Conservation (phyloP, 306 rosid genomes). For the Prinsepia uniflora region DNA sequence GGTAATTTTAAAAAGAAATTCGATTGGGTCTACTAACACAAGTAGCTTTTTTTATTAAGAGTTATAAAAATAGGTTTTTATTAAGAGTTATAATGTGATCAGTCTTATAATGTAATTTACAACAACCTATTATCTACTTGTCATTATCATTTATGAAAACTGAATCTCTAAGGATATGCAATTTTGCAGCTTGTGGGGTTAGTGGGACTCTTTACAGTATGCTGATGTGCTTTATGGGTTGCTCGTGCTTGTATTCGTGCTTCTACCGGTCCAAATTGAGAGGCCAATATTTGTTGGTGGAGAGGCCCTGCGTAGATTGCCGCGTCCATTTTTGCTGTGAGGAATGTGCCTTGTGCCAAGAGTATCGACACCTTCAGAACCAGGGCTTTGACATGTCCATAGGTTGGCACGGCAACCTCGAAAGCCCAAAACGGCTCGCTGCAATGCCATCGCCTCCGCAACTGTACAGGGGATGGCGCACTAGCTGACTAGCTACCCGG, state of each 20-base stretch:
- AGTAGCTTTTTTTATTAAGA: not conserved
- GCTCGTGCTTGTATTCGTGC: slow-evolving; percentile 35
- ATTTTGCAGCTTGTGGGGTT: slow-evolving; percentile 41
- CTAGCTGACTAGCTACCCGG: slow-evolving; percentile 13
- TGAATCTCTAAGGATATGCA: not conserved
- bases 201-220: slow-evolving; percentile 35
- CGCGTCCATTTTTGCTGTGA: slow-evolving; percentile 34
- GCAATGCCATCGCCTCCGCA: slow-evolving; percentile 24
- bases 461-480: slow-evolving; percentile 24
- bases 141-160: too few relatives aligned
- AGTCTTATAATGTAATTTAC: too few relatives aligned
- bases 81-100: too few relatives aligned
- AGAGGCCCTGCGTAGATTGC: slow-evolving; percentile 37
- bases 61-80: not conserved
- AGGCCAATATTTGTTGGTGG: slow-evolving; percentile 39
- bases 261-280: slow-evolving; percentile 43
- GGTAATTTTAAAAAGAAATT: too few relatives aligned
- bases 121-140: too few relatives aligned
- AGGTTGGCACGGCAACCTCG: slow-evolving; percentile 56
- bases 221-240: slow-evolving; percentile 24
- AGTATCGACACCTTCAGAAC: slow-evolving; percentile 40
- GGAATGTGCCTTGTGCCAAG: slow-evolving; percentile 48
- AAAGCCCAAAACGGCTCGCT: slow-evolving; percentile 39
- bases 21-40: too few relatives aligned
- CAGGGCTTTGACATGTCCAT: slow-evolving; percentile 47